A percentile compares a stretch with the other conserved stretches of the same genome.
These are phyloP conservation scores for Catharanthus roseus DNA, from an alignment of 257 asterid species.

Conservation along the genomic window DNA sequence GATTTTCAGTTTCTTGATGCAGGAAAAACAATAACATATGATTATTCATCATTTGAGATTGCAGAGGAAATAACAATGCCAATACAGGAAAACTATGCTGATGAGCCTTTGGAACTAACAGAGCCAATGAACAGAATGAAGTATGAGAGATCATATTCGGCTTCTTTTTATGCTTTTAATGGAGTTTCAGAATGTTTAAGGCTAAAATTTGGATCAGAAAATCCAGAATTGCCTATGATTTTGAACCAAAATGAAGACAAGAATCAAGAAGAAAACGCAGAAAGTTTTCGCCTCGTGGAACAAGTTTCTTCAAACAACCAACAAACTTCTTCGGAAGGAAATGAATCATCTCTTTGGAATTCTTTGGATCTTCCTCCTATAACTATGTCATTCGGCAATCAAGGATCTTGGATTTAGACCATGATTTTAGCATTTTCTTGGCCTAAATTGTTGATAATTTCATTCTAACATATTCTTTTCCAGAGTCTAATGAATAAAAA, in stretches of 20 bases:
- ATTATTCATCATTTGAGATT: conserved; percentile 9
- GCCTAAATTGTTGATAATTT: neutral
- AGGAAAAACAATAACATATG: neutral
- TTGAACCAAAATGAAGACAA: too few relatives aligned
- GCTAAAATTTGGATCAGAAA: conserved; percentile 12
- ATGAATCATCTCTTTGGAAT: neutral
- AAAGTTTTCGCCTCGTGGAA: neutral
- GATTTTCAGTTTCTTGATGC: conserved; percentile 21
- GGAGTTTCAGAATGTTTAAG: conserved; percentile 18
- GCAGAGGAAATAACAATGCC: conserved; percentile 13
- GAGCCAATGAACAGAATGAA: conserved; percentile 17
- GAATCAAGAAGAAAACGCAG: neutral
- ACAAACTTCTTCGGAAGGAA: neutral
- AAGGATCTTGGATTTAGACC: conserved; percentile 5
- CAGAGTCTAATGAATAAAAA: neutral
- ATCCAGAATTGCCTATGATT: too few relatives aligned
- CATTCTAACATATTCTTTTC: neutral
- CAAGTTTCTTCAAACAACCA: neutral
- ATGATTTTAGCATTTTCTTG: neutral
- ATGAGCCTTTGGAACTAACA: conserved; percentile 12
- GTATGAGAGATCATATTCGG: conserved; percentile 15
- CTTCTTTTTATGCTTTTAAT: conserved; percentile 20
- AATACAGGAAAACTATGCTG: conserved; percentile 10
- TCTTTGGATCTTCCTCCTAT: conserved; percentile 5
- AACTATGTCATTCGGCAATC: neutral